Base-by-base conservation (phyloP, 495 filamentous ascomycete species). In the Penicillium nucicola region DNA sequence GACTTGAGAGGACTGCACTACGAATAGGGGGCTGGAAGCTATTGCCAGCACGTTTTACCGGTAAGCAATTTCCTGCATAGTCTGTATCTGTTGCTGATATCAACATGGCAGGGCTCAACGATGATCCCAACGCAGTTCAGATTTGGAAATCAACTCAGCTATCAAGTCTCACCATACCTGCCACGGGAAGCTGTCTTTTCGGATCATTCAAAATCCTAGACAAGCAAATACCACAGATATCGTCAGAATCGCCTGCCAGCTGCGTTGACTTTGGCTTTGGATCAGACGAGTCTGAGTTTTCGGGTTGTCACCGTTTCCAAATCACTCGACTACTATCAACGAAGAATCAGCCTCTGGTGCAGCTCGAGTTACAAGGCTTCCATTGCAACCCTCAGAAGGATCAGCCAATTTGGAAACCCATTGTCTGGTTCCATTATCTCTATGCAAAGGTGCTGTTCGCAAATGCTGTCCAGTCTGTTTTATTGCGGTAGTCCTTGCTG, bases 251-350 rank as follows among this genome's bases (percentile, higher is more conserved):
- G n/a, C 30, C 23, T 15, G 10, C 43, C 3, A 61, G 54, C 35
- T 61, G 55, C 17, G 54, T 61, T 18, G 54, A 57, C 33, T 61
- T 55, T 36, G 54, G 58, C 10, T 61, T 57, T 14, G 58, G 58
- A 3, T 61, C 58, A 30, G 58, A 61, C 40, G 22, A 49, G 20
- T 54, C 17, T 14, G 33, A 22, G 7, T 61, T 61, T 30, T 54
- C 46, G 4, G 58, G 58, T 14, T 61, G 58, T 22, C 58, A 61
- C 36, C 45, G 58, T n/a, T 52, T 61, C 23, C 55, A 53, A 13
- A 47, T 57, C 20, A 55, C 54, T 3, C 45, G 54, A 22, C 18
- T 50, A 13, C 44, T 1, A 2, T 3, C 30, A 19, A 2, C 10
- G 28, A 33, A 32, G 5, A 5, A 7, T 18, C 36, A 25, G 11